Evolutionary conservation across 345 rosid genomes (phyloP).

Genomic region (Orychophragmus violaceus): DNA sequence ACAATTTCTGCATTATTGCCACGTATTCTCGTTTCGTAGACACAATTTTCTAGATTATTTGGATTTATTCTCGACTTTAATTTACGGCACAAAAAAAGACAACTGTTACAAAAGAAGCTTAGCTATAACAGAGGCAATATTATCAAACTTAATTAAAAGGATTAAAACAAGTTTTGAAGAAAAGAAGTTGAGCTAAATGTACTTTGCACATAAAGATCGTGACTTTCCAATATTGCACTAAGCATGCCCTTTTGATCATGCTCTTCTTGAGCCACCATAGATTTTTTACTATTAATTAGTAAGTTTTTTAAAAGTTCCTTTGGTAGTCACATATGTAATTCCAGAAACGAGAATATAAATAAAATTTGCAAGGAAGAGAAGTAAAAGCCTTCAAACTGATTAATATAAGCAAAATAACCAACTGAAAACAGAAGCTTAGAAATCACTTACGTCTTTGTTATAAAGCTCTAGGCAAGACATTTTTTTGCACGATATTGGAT

Average conservation of each 20-base stretch:
- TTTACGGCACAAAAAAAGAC: not conserved
- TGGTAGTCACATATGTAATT: not conserved
- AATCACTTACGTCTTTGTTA: slow-evolving; percentile 45
- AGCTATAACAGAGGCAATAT: not conserved
- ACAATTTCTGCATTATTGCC: slow-evolving; percentile 17
- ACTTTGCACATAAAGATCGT: slow-evolving; percentile 28
- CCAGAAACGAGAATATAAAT: not conserved
- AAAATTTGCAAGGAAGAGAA: not conserved
- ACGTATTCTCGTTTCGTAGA: slow-evolving; percentile 1
- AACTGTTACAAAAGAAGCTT: not conserved
- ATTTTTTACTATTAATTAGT: not conserved
- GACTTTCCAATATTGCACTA: slow-evolving; percentile 21
- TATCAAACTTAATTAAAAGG: not conserved
- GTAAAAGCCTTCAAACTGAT: not conserved
- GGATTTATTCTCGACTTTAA: slow-evolving; percentile 20
- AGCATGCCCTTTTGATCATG: slow-evolving; percentile 16
- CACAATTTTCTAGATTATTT: slow-evolving; percentile 15
- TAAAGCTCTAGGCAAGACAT: slow-evolving; percentile 46
- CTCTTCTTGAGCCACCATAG: slow-evolving; percentile 25
- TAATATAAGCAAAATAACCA: not conserved
- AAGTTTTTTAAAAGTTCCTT: not conserved
- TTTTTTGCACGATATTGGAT: slow-evolving; percentile 4
- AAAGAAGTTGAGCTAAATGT: slow-evolving; percentile 22
- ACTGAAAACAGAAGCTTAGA: not conserved
- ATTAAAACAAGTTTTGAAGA: not conserved